These are phyloP conservation scores for Zizania latifolia DNA, from an alignment of 176 grass and related monocot genomes.

Conservation along the genomic window DNA sequence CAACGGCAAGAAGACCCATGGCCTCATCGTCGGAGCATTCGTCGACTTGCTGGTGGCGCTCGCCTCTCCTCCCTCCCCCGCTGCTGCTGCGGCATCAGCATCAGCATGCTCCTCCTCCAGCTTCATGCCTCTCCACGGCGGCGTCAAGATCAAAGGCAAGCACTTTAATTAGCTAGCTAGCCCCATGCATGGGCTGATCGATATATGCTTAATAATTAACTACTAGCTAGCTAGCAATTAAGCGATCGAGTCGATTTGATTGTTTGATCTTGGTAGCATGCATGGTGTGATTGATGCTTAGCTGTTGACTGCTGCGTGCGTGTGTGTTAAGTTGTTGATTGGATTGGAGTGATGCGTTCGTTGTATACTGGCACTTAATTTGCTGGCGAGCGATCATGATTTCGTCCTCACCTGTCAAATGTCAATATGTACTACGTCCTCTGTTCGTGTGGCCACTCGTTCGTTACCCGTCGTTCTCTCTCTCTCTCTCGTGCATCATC, in stretches of 20 bases:
- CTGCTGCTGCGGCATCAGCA: neutral
- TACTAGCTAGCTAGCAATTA: neutral
- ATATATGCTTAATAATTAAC: neutral
- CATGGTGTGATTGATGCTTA: neutral
- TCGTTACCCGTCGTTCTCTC: slow-evolving; percentile 11
- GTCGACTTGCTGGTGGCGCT: slow-evolving; percentile 59
- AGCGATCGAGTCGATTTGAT: neutral
- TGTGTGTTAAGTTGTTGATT: too few relatives aligned
- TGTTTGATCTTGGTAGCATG: neutral
- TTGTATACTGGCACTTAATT: too few relatives aligned
- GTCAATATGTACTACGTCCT: neutral
- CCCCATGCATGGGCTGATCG: too few relatives aligned
- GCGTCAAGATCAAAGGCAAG: neutral
- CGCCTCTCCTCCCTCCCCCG: slow-evolving; percentile 21
- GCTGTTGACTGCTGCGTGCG: neutral
- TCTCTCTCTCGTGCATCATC: neutral
- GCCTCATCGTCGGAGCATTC: slow-evolving; percentile 73
- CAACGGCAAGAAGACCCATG: slow-evolving; percentile 66
- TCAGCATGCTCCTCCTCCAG: slow-evolving; percentile 17
- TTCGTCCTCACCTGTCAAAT: slow-evolving; percentile 10
- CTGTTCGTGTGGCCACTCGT: neutral
- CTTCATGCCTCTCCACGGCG: neutral
- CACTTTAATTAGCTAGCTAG: neutral
- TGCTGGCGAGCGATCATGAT: too few relatives aligned
- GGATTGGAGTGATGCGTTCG: neutral